Conservation (phyloP, 2,329 filamentous ascomycete genomes). For the Huntiella savannae region DNA sequence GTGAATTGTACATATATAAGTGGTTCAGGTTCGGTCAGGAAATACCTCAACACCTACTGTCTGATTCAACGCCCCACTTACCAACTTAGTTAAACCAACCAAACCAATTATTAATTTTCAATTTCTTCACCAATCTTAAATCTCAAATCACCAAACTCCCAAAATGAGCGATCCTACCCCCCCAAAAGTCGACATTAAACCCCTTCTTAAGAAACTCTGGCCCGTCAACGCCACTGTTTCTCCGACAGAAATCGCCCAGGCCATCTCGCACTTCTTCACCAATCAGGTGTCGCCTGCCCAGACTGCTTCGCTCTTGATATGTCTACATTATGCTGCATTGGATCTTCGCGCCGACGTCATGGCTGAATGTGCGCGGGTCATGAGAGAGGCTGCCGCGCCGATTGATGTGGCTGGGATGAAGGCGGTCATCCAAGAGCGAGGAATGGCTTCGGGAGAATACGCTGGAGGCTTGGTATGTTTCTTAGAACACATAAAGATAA, state of each 20-base stretch:
- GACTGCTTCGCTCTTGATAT: constrained; percentile 69
- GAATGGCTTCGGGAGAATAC: constrained; percentile 53
- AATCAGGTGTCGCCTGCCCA: constrained; percentile 78
- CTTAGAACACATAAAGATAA: not conserved
- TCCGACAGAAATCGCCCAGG: constrained; percentile 70
- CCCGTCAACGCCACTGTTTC: constrained; percentile 37
- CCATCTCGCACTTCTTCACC: constrained; percentile 80
- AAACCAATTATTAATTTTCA: too few species aligned
- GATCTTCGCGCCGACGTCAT: constrained; percentile 75
- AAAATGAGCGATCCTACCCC: not conserved
- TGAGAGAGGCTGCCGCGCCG: constrained; percentile 60
- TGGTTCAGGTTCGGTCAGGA: too few species aligned
- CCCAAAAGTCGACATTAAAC: constrained; percentile 39
- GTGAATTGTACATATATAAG: too few species aligned
- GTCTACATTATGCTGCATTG: constrained; percentile 75
- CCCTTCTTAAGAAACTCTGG: constrained; percentile 56
- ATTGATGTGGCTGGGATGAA: constrained; percentile 47
- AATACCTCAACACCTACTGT: too few species aligned
- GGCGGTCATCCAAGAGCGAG: constrained; percentile 38
- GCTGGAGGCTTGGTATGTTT: constrained; percentile 58
- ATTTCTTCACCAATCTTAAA: too few species aligned
- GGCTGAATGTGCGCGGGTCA: constrained; percentile 62
- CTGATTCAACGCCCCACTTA: too few species aligned
- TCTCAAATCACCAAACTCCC: too few species aligned
- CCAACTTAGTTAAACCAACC: too few species aligned